Percentiles rank a stretch among this genome's conserved stretches.
These are phyloP conservation scores for Linnemannia hyalina DNA, from an alignment of 192 early-diverging fungal genomes.

Conservation along the genomic window DNA sequence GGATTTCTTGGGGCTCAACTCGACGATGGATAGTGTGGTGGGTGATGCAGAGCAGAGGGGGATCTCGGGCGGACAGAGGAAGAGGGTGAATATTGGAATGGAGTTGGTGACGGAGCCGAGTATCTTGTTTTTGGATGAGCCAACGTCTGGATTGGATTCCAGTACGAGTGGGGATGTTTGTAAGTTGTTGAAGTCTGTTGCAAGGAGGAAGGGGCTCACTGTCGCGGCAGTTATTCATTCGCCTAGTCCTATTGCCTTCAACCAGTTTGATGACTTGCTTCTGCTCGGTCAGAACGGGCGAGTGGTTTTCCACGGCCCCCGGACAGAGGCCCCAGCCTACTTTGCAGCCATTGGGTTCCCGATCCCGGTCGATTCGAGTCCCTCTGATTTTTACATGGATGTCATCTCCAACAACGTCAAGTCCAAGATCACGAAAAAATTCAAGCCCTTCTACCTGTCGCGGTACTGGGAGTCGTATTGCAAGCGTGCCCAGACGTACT, in stretches of 20 bases:
- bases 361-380: slow-evolving; percentile 41
- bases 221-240: slow-evolving; percentile 81
- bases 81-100: slow-evolving; percentile 84
- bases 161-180: slow-evolving; percentile 74
- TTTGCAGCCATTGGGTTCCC: slow-evolving; percentile 62
- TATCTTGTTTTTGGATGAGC: slow-evolving; percentile 75
- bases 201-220: slow-evolving; percentile 65
- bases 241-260: slow-evolving; percentile 69
- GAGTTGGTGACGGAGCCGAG: slow-evolving; percentile 66
- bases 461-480: slow-evolving; percentile 60
- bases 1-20: slow-evolving; percentile 62
- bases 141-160: slow-evolving; percentile 76
- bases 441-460: slow-evolving; percentile 57
- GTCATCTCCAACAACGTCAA: slow-evolving; percentile 65
- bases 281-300: slow-evolving; percentile 75
- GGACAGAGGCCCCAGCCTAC: slow-evolving; percentile 57
- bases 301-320: slow-evolving; percentile 73
- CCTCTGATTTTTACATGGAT: slow-evolving; percentile 74
- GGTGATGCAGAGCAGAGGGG: slow-evolving; percentile 73
- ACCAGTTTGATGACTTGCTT: slow-evolving; percentile 76
- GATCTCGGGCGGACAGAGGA: slow-evolving; percentile 78
- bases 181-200: slow-evolving; percentile 66
- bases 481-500: slow-evolving; percentile 4
- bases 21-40: slow-evolving; percentile 61
- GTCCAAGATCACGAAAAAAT: slow-evolving; percentile 26